Base-by-base conservation (phyloP, 306 rosid genomes). In the Medicago arabica region DNA sequence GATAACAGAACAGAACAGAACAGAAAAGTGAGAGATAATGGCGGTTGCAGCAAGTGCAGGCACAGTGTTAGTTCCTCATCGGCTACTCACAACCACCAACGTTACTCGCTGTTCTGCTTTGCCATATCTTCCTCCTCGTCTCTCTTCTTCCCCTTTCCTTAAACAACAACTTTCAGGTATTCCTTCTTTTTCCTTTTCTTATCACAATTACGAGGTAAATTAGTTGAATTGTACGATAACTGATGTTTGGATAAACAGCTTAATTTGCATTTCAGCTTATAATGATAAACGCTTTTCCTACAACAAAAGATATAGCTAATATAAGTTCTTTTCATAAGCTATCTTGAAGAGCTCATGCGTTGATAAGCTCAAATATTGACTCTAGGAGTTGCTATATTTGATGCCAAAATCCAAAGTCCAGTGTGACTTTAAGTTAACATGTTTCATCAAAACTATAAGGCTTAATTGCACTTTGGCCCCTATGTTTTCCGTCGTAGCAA, bases 111-210 rank as follows among this genome's bases (percentile, higher is more conserved):
- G 86, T 75, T 85, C 92, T 66, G 90, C 92, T 67, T 75, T 83
- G 81, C 98, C 96, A 55, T 76, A 31, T 68, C 96, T 96, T 36
- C 94, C 97, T 13, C 83, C 97, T 78, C 96, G 97, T 44, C n/a
- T 85, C 77, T 81, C 70, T 85, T 86, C 76, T 43, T 79, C 85
- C 36, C 7, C 87, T 66, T 76, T 86, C 66, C 62, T 85, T 69
- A 89, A 82, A 79, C 82, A 82, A 79, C 82, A 71, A 6, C 54
- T 81, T 49, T 61, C 88, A 79, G 99, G 97, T 95, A 28, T 28
- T 28, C 31, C 31, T 28, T 28, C 31, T 3, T 28, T 28, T 28
- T 25, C 28, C 2, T 25, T 25, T 25, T 25, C 31, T 28, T 28
- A 28, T 4, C 31, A 28, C 4, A 3, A 3, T 23, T 23, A 23